A percentile compares a stretch with the other conserved stretches of the same genome.
These are phyloP conservation scores for Cryphonectria naterciae DNA, from an alignment of 2,329 filamentous ascomycete species.

Conservation along the genomic window DNA sequence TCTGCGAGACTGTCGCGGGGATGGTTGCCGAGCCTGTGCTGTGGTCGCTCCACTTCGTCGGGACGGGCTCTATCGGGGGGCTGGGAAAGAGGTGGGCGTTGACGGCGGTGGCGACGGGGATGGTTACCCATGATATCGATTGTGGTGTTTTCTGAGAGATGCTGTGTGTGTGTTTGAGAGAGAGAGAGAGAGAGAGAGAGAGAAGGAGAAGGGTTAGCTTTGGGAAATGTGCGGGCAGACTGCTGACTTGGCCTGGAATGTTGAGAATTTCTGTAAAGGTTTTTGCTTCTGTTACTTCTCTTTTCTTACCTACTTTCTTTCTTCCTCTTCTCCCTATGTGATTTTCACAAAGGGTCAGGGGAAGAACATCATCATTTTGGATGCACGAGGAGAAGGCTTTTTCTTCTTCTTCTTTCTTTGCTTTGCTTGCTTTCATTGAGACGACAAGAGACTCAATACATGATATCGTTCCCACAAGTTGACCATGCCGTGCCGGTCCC, in stretches of 20 bases:
- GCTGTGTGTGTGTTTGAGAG: too few species aligned
- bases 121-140: conserved; percentile 43
- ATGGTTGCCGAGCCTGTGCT: conserved; percentile 41
- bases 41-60: conserved; percentile 46
- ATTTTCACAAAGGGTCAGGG: not conserved
- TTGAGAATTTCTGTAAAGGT: too few species aligned
- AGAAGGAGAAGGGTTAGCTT: too few species aligned
- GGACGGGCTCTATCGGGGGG: conserved; percentile 43
- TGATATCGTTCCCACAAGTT: conserved; percentile 3
- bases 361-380: not conserved
- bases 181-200: too few species aligned
- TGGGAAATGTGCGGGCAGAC: too few species aligned
- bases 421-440: too few species aligned
- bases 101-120: conserved; percentile 46
- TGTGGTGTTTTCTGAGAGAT: too few species aligned
- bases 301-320: not conserved
- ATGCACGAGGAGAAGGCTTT: not conserved
- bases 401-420: too few species aligned
- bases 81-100: conserved; percentile 48
- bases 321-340: not conserved
- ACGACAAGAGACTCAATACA: not conserved
- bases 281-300: too few species aligned
- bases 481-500: too few species aligned
- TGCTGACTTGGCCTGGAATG: too few species aligned
- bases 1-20: conserved; percentile 38